Conservation (phyloP, 768 basidiomycete species). For the Suillus hirtellus region DNA sequence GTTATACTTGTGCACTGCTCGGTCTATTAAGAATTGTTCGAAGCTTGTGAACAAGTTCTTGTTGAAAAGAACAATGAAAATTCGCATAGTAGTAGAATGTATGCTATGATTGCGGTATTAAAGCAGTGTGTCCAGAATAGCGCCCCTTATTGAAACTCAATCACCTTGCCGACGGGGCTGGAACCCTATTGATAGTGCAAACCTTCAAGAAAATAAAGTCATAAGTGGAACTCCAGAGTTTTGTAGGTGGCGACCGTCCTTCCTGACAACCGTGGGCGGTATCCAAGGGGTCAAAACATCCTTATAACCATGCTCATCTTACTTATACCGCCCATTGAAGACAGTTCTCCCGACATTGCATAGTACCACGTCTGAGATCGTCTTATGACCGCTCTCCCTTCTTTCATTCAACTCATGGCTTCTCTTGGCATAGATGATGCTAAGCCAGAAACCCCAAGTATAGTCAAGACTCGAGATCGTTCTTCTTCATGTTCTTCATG, state of each 20-base stretch:
- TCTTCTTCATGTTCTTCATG: conserved; percentile 49
- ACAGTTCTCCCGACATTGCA: conserved; percentile 21
- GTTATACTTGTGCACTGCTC: neutral
- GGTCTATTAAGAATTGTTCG: neutral
- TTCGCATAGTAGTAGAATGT: neutral
- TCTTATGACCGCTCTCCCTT: conserved; percentile 74
- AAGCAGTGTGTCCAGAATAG: neutral
- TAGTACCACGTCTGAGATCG: conserved; percentile 28
- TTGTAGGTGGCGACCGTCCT: conserved; percentile 33
- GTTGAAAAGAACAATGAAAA: neutral
- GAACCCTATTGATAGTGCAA: conserved; percentile 43
- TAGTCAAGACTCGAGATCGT: conserved; percentile 29
- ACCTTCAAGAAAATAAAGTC: conserved; percentile 24
- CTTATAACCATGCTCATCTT: conserved; percentile 29
- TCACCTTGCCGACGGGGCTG: conserved; percentile 68
- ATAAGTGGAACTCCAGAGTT: conserved; percentile 24
- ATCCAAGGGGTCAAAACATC: conserved; percentile 29
- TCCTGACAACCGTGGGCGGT: conserved; percentile 39
- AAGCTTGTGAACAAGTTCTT: neutral
- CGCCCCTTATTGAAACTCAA: conserved; percentile 16
- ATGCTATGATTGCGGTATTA: neutral
- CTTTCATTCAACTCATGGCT: conserved; percentile 86
- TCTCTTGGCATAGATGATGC: conserved; percentile 67
- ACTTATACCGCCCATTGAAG: conserved; percentile 17
- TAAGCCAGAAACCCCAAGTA: conserved; percentile 32